Evolutionary conservation across 768 basidiomycete genomes (phyloP), one percentile per base, ranked within the genome.

Genomic region (Boletus rex-veris): DNA sequence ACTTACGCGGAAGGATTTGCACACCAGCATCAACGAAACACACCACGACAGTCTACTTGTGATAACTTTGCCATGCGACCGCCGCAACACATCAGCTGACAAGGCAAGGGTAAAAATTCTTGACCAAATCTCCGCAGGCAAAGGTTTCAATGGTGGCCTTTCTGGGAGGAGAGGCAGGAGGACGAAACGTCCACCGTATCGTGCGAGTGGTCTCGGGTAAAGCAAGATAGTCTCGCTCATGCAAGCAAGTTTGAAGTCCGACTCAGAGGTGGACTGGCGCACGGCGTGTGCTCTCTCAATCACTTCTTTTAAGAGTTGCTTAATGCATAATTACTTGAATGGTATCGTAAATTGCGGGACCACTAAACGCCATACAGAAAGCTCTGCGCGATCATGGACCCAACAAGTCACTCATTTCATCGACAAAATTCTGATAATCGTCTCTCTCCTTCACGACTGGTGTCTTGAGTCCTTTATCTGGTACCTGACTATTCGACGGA

Each of bases 391-490:
- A 51, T 68, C 56, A 68, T 45, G 35, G 48, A 33, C 72, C 74
- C 33, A 90, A 64, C 44, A 90, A 78, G 65, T 88, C 87, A 30
- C 79, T 77, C 80, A 90, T 83, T 58, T 88, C 88, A 52, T 86
- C 87, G 39, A 88, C 73, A 70, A 89, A 90, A 57, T 83, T 88
- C 48, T 79, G 81, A 64, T 90, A 91, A 60, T 90, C 88, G 54
- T 84, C 84, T 66, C 80, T 83, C 52, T 68, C 71, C 65, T 77
- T 81, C 52, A 68, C 59, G 18, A 58, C 48, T 15, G 62, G 59
- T 40, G 61, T 70, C 54, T 57, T 68, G 16, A 41, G 43, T 48
- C 62, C 45, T 44, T 62, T 58, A 48, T 51, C 54, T 14, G 64
- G 55, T 40, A 48, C 53, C 39, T 50, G 56, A 30, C 50, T 54